Evolutionary conservation across 164 flowering plant genomes (phyloP).

Genomic region (Liquidambar formosana): DNA sequence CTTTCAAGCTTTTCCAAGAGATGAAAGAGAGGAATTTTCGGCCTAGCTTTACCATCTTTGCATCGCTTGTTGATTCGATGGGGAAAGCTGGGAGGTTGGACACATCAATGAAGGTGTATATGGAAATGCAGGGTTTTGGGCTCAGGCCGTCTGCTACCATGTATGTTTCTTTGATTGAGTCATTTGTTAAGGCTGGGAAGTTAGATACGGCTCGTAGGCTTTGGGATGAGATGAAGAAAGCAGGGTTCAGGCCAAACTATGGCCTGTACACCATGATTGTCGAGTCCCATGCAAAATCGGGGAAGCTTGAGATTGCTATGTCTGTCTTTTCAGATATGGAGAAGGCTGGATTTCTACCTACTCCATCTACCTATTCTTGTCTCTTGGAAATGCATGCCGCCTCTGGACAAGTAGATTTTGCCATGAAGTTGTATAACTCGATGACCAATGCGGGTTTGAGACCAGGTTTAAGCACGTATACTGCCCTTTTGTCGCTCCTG

Average conservation of each 20-base stretch:
- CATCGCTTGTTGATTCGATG: slow-evolving; percentile 88
- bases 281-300: slow-evolving; percentile 96
- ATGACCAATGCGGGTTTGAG: slow-evolving; percentile 92
- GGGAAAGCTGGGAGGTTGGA: slow-evolving; percentile 98
- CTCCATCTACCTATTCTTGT: slow-evolving; percentile 88
- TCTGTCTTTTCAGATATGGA: slow-evolving; percentile 89
- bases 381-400: slow-evolving; percentile 93
- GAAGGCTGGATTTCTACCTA: slow-evolving; percentile 90
- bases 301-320: slow-evolving; percentile 90
- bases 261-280: slow-evolving; percentile 83
- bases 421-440: slow-evolving; percentile 91
- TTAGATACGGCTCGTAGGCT: slow-evolving; percentile 72
- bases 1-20: slow-evolving; percentile 82
- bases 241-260: slow-evolving; percentile 90
- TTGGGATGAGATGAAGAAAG: slow-evolving; percentile 96
- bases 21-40: slow-evolving; percentile 68
- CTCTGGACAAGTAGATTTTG: slow-evolving; percentile 84
- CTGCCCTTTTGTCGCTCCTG: slow-evolving; percentile 72
- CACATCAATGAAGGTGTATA: slow-evolving; percentile 74
- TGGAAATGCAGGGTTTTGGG: slow-evolving; percentile 87
- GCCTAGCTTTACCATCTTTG: slow-evolving; percentile 60
- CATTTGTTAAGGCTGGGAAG: slow-evolving; percentile 91
- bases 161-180: slow-evolving; percentile 86
- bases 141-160: slow-evolving; percentile 68
- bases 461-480: slow-evolving; percentile 83